Evolutionary conservation across 2,329 filamentous ascomycete genomes (phyloP).

Genomic region (Pseudogymnoascus sp.): DNA sequence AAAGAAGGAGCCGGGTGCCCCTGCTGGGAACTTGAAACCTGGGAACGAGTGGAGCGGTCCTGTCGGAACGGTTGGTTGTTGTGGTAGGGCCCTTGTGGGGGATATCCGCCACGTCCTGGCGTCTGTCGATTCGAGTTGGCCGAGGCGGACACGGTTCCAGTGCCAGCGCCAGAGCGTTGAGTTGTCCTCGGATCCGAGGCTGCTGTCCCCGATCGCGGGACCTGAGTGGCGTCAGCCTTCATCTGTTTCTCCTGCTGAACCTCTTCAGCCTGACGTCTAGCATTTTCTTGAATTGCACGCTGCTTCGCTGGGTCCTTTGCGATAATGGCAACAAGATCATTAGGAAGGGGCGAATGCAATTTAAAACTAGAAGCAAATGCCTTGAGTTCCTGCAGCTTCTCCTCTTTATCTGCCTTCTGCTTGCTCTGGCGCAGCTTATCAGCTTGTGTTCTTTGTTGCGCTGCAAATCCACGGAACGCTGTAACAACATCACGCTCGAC

Average conservation of each 20-base stretch:
- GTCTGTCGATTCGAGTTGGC: constrained; percentile 23
- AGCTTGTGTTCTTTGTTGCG: constrained; percentile 46
- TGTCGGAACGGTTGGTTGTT: constrained; percentile 33
- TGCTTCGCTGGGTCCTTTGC: constrained; percentile 96
- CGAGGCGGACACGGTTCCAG: constrained; percentile 30
- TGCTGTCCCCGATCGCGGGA: neutral
- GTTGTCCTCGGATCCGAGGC: constrained; percentile 34
- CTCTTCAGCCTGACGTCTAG: constrained; percentile 66
- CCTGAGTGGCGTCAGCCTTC: constrained; percentile 34
- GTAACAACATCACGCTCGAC: constrained; percentile 56
- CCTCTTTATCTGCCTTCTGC: constrained; percentile 70
- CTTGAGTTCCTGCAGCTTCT: constrained; percentile 89
- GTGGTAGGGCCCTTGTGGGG: constrained; percentile 34
- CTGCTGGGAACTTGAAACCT: constrained; percentile 12
- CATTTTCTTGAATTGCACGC: constrained; percentile 84
- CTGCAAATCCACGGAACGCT: constrained; percentile 59
- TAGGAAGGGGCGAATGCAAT: constrained; percentile 83
- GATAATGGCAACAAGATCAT: constrained; percentile 86
- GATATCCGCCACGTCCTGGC: constrained; percentile 30
- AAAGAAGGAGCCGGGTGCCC: constrained; percentile 17
- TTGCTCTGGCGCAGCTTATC: constrained; percentile 52
- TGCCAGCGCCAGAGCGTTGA: constrained; percentile 37
- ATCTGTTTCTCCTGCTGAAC: constrained; percentile 30
- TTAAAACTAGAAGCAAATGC: constrained; percentile 95
- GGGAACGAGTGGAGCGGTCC: constrained; percentile 21